Percentiles rank a stretch among this genome's conserved stretches.
phyloP scores from a whole-genome alignment of 352 stramenopile genomes.

The Phytophthora pisi region DNA sequence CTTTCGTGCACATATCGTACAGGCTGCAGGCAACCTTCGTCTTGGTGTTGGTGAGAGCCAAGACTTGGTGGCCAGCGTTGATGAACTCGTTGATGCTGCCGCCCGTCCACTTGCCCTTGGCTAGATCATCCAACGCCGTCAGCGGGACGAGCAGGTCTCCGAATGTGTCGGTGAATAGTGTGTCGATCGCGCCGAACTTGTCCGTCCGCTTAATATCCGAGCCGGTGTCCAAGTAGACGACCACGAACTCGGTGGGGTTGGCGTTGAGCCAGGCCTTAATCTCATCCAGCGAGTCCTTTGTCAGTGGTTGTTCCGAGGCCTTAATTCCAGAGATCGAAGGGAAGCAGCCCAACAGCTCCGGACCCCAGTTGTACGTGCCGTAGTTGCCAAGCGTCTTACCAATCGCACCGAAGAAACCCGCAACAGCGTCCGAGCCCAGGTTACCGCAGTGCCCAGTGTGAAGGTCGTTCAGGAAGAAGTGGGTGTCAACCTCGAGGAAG shows the following conservation, averaged over 20 bases:
- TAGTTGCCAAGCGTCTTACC: slow-evolving; percentile 50
- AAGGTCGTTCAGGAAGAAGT: slow-evolving; percentile 68
- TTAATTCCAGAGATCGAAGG: slow-evolving; percentile 69
- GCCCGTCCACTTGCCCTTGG: slow-evolving; percentile 37
- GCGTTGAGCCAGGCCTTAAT: slow-evolving; percentile 56
- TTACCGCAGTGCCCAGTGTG: slow-evolving; percentile 60
- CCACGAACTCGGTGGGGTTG: slow-evolving; percentile 54
- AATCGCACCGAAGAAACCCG: slow-evolving; percentile 40
- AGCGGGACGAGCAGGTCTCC: slow-evolving; percentile 51
- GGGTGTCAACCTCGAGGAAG: slow-evolving; percentile 66
- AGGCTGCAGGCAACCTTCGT: slow-evolving; percentile 42
- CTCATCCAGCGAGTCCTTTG: slow-evolving; percentile 48
- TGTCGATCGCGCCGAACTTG: slow-evolving; percentile 47
- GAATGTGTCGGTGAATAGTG: slow-evolving; percentile 49
- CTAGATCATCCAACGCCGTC: slow-evolving; percentile 42
- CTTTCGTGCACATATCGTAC: slow-evolving; percentile 44
- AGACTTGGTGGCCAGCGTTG: slow-evolving; percentile 46
- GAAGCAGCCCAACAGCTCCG: slow-evolving; percentile 66
- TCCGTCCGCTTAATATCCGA: slow-evolving; percentile 40
- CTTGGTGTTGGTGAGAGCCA: slow-evolving; percentile 52
- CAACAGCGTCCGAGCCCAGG: slow-evolving; percentile 39
- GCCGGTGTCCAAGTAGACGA: slow-evolving; percentile 65
- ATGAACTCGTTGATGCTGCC: slow-evolving; percentile 51
- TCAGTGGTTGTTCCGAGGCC: slow-evolving; percentile 50
- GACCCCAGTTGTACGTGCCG: slow-evolving; percentile 47